A percentile compares a stretch with the other conserved stretches of the same genome.
phyloP scores from a whole-genome alignment of 208 protist species.

The Lotmaria passim region DNA sequence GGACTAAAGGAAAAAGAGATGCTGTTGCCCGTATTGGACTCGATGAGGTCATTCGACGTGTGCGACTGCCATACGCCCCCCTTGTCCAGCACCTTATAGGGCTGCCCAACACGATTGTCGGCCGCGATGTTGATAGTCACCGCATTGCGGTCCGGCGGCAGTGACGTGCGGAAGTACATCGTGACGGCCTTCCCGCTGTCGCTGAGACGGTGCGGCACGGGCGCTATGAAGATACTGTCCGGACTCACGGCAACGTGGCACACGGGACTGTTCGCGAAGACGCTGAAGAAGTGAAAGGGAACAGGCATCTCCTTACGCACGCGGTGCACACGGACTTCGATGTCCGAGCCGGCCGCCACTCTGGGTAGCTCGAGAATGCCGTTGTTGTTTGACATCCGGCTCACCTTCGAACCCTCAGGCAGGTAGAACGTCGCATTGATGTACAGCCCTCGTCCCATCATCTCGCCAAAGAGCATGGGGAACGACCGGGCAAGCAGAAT shows the following conservation, averaged over 20 bases:
- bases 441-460: constrained; percentile 53
- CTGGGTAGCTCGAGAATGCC: constrained; percentile 60
- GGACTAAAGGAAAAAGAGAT: constrained; percentile 30
- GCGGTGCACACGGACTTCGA: constrained; percentile 65
- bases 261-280: constrained; percentile 65
- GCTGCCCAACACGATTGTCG: neutral
- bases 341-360: constrained; percentile 52
- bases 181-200: constrained; percentile 20
- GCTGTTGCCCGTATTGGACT: constrained; percentile 9
- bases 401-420: constrained; percentile 34
- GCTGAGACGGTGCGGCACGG: constrained; percentile 44
- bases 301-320: constrained; percentile 57
- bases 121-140: constrained; percentile 15
- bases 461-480: constrained; percentile 31
- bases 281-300: constrained; percentile 83
- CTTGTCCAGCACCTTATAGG: constrained; percentile 16
- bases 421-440: constrained; percentile 68
- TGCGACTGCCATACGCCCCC: constrained; percentile 20
- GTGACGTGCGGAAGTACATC: constrained; percentile 64
- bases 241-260: constrained; percentile 71
- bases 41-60: constrained; percentile 28
- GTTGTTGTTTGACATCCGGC: constrained; percentile 49
- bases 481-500: constrained; percentile 66
- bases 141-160: constrained; percentile 41
- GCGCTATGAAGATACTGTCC: constrained; percentile 52